These are phyloP conservation scores for Suaeda aralocaspica DNA, from an alignment of 148 eudicot genomes.

Conservation along the genomic window DNA sequence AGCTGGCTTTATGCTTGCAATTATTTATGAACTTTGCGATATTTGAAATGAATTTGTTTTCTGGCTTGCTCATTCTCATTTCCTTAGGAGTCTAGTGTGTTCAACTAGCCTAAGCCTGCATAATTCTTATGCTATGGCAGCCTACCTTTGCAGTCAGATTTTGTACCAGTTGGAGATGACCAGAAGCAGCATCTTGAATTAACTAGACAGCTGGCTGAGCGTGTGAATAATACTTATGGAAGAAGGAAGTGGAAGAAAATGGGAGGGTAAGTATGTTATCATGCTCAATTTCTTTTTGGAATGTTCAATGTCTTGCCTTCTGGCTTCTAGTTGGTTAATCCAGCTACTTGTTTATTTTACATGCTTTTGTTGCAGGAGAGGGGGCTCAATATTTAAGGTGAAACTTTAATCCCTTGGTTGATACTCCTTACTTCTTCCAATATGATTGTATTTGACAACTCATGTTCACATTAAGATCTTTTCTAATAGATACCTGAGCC, in stretches of 20 bases:
- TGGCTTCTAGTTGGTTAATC: constrained; percentile 16
- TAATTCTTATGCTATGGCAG: constrained; percentile 53
- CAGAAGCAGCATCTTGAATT: constrained; percentile 98
- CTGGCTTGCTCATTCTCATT: constrained; percentile 1
- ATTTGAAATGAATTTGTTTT: background rate
- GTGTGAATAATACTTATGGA: constrained; percentile 85
- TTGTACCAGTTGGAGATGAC: constrained; percentile 99
- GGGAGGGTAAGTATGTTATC: constrained; percentile 70
- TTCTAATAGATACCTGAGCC: constrained; percentile 85
- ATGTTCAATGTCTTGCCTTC: background rate
- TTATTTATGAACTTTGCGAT: too few relatives aligned
- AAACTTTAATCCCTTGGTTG: constrained; percentile 8
- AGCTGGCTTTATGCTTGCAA: too few relatives aligned
- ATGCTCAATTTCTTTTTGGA: constrained; percentile 6
- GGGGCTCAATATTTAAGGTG: constrained; percentile 93
- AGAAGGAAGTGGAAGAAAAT: constrained; percentile 99
- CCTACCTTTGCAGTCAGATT: constrained; percentile 93
- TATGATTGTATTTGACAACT: background rate
- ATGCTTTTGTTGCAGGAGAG: constrained; percentile 54
- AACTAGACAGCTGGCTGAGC: constrained; percentile 90
- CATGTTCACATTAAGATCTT: constrained; percentile 13
- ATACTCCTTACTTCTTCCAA: constrained; percentile 2
- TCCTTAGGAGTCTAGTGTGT: constrained; percentile 9
- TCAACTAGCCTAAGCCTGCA: constrained; percentile 46
- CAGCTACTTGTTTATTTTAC: background rate